These are phyloP conservation scores for Coemansia sp. DNA, from an alignment of 192 early-diverging fungal genomes.

Conservation along the genomic window DNA sequence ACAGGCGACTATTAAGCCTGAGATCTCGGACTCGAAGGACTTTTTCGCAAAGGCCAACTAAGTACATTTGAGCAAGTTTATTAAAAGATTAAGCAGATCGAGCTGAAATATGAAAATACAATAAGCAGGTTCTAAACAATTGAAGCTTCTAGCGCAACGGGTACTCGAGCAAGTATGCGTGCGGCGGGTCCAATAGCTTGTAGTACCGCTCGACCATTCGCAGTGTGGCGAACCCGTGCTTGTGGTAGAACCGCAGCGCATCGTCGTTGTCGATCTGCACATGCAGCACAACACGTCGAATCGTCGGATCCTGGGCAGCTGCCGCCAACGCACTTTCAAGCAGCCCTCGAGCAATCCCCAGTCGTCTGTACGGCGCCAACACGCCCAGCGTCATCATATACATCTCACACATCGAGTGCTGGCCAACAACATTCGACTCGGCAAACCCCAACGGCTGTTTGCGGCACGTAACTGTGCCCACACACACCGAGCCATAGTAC, in stretches of 20 bases:
- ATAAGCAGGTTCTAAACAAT: not conserved
- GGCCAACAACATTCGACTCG: conserved; percentile 9
- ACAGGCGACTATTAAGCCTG: conserved; percentile 68
- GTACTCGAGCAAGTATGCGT: conserved; percentile 68
- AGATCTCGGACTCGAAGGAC: conserved; percentile 60
- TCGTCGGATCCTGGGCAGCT: conserved; percentile 43
- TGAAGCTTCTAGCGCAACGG: not conserved
- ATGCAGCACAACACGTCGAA: conserved; percentile 70
- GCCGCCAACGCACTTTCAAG: conserved; percentile 56
- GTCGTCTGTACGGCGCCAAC: conserved; percentile 74
- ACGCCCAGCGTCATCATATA: conserved; percentile 97
- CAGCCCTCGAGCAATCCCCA: conserved; percentile 68
- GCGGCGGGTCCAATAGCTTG: conserved; percentile 73
- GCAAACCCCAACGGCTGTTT: conserved; percentile 58
- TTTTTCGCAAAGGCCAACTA: conserved; percentile 63
- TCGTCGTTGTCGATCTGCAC: conserved; percentile 80
- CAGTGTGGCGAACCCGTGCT: conserved; percentile 66
- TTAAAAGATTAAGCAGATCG: too few relatives aligned
- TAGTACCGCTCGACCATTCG: conserved; percentile 73
- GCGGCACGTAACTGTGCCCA: conserved; percentile 85
- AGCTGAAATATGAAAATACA: not conserved
- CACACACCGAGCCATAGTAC: conserved; percentile 62
- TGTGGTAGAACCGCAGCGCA: conserved; percentile 80
- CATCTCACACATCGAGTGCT: conserved; percentile 38
- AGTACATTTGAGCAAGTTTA: too few relatives aligned